Percentiles rank a stretch among this genome's conserved stretches.
Evolutionary conservation across 1,139 yeast species (phyloP).

Genomic region (Hemisphaericaspora subhashii): DNA sequence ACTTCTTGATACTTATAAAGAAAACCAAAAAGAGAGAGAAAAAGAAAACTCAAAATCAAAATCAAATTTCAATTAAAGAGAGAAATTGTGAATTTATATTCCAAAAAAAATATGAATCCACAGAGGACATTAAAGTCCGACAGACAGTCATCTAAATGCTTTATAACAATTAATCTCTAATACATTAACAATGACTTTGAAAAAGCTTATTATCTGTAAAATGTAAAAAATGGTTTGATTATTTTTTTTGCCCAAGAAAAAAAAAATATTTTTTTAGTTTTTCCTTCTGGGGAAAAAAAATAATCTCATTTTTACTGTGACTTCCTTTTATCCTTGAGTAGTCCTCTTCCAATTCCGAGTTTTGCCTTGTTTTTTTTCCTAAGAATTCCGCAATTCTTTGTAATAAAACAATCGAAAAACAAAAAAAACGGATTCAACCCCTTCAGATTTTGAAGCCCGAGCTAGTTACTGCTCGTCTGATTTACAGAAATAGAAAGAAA

Average conservation of each 20-base stretch:
- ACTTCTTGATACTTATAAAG: not conserved
- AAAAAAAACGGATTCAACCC: no score
- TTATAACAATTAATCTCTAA: not conserved
- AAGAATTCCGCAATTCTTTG: not conserved
- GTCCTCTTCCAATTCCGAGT: not conserved
- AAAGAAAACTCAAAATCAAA: not conserved
- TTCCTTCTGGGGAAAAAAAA: not conserved
- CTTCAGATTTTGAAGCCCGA: no score
- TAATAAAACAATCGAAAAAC: no score
- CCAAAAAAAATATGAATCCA: no score
- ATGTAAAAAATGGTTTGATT: not conserved
- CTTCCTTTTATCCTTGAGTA: slow-evolving; percentile 3
- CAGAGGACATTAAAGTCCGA: not conserved
- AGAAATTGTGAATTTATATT: no score
- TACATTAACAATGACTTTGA: not conserved
- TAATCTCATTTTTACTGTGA: not conserved
- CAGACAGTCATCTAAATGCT: not conserved
- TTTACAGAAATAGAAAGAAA: no score
- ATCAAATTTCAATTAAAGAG: not conserved
- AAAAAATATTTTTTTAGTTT: not conserved
- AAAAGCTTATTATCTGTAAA: no score
- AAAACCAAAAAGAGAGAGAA: not conserved
- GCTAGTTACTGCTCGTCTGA: no score
- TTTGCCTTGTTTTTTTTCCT: not conserved
- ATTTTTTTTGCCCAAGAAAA: not conserved